phyloP scores from a whole-genome alignment of 345 rosid genomes.

The Gossypium longicalyx region DNA sequence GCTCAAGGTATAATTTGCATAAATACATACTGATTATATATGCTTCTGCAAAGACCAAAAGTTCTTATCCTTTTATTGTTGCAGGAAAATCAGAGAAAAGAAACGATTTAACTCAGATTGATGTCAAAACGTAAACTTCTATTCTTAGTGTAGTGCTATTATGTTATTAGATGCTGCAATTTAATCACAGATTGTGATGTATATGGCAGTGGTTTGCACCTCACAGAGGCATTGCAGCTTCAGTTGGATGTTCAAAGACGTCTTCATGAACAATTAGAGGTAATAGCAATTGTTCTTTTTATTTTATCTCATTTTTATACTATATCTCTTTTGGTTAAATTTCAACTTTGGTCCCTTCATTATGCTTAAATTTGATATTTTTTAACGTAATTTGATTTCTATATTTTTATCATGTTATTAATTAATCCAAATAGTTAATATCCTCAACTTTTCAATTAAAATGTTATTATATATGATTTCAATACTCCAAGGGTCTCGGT shows the following conservation, averaged over 20 bases:
- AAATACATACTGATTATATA: no score
- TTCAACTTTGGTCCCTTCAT: no score
- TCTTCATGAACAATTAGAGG: constrained; percentile 95
- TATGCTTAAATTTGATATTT: no score
- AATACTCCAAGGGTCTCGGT: no score
- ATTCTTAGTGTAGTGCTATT: neutral
- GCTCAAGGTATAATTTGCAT: constrained; percentile 45
- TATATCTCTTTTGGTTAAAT: no score
- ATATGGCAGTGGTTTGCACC: constrained; percentile 55
- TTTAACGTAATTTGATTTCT: no score
- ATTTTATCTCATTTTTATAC: no score
- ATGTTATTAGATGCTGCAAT: neutral
- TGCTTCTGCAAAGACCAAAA: neutral
- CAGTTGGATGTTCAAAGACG: constrained; percentile 86
- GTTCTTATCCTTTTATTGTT: constrained; percentile 8
- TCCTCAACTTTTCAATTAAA: no score
- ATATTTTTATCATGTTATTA: no score
- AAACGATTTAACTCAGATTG: constrained; percentile 44
- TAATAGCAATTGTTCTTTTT: constrained; percentile 7
- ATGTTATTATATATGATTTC: no score
- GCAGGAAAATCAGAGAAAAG: constrained; percentile 60
- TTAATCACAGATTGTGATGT: neutral
- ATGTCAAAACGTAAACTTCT: constrained; percentile 43
- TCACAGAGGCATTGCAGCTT: constrained; percentile 72
- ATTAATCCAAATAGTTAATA: no score